These are phyloP conservation scores for Scedosporium minutisporum DNA, from an alignment of 2,329 filamentous ascomycete genomes.

Conservation along the genomic window DNA sequence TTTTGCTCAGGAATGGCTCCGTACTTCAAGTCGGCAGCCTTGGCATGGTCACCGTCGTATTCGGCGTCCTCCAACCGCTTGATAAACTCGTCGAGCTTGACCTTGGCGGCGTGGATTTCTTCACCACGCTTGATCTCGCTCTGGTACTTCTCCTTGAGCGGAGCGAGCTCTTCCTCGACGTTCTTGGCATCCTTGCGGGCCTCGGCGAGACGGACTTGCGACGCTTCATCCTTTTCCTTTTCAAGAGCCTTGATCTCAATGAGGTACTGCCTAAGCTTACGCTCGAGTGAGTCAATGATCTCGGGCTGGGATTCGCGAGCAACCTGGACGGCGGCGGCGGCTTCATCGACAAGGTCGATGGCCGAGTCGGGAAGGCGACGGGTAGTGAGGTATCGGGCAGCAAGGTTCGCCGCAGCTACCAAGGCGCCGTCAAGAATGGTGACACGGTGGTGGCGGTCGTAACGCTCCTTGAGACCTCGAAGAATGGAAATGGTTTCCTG, in stretches of 20 bases:
- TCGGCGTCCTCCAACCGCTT: slow-evolving; percentile 92
- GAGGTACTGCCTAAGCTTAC: slow-evolving; percentile 79
- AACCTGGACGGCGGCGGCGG: slow-evolving; percentile 90
- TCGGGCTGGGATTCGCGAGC: slow-evolving; percentile 94
- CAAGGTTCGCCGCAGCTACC: slow-evolving; percentile 81
- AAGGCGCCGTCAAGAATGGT: slow-evolving; percentile 92
- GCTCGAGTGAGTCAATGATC: slow-evolving; percentile 87
- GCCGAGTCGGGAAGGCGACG: slow-evolving; percentile 90
- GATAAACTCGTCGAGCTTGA: slow-evolving; percentile 85
- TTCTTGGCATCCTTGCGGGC: slow-evolving; percentile 90
- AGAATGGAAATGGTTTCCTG: slow-evolving; percentile 92
- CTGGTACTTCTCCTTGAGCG: slow-evolving; percentile 91
- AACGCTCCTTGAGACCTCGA: slow-evolving; percentile 95
- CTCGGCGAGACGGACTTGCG: slow-evolving; percentile 68
- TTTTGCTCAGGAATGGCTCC: slow-evolving; percentile 94
- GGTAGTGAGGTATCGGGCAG: slow-evolving; percentile 84
- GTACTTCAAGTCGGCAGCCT: slow-evolving; percentile 90
- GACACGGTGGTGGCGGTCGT: slow-evolving; percentile 96
- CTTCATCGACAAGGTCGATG: slow-evolving; percentile 93
- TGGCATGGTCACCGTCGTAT: slow-evolving; percentile 71
- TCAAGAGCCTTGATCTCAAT: slow-evolving; percentile 95
- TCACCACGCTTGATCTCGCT: slow-evolving; percentile 84
- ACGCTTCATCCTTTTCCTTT: slow-evolving; percentile 90
- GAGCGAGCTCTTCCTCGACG: slow-evolving; percentile 83
- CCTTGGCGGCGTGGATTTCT: slow-evolving; percentile 86